Base-by-base conservation (phyloP, 345 rosid genomes). In the Pelargonium nanum region DNA sequence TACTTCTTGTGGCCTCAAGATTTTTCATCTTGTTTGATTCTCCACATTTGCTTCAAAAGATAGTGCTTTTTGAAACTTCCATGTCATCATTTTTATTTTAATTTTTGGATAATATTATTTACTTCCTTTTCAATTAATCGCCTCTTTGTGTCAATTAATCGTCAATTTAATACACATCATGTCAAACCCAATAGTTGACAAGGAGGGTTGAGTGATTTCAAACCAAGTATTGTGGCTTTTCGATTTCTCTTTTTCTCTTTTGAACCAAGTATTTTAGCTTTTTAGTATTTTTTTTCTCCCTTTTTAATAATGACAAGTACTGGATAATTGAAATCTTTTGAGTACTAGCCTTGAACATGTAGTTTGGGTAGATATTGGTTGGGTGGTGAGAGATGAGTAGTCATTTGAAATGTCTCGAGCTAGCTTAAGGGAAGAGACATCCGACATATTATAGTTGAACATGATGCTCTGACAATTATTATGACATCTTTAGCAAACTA, bases 1-100 rank as follows among this genome's bases (percentile, higher is more conserved):
- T 72, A 72, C 63, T 74, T 81, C 72, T 25, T 79, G 81, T 79
- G 81, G 83, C 67, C 66, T 60, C n/a, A 65, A 68, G 75, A 70
- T 76, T 74, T 78, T 73, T 60, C 54, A 17, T 51, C 21, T 17
- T 19, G 54, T 51, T 51, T 51, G 54, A 51, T 51, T 17, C 54
- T 19, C 54, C 19, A 51, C 2, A 51, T 19, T 51, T 51, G 54
- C 21, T 51, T 19, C 5, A 17, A 51, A 51, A 17, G 19, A 51
- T 17, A 51, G 19, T 51, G 54, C 21, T 67, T 53, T 44, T 73
- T 75, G 73, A n/a, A 70, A 57, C 21, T 65, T 24, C 65, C 63
- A 75, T 74, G 74, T 57, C 66, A 9, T 8, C 34, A 28, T 28
- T 4, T 28, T 4, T 28, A 15, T 10, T 3, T 15, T 34, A 12